Conservation (phyloP, 345 rosid species). For the Hypericum androsaemum region DNA sequence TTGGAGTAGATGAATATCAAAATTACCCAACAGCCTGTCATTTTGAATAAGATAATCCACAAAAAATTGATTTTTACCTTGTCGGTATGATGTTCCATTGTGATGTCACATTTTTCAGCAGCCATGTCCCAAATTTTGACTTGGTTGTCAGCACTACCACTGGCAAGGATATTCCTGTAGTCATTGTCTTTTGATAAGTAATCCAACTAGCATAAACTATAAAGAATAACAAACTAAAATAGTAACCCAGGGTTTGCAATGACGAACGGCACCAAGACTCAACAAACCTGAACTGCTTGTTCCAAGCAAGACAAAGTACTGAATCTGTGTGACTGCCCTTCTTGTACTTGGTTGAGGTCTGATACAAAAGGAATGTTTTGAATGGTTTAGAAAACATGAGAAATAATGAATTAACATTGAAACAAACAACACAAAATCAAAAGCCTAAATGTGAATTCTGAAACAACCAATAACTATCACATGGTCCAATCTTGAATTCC, state of each 20-base stretch:
- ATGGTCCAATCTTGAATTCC: no score
- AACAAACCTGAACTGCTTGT: constrained; percentile 73
- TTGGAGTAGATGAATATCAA: no score
- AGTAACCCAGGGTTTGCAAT: constrained; percentile 3
- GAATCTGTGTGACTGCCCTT: constrained; percentile 87
- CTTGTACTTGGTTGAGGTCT: constrained; percentile 48
- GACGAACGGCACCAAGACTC: neutral
- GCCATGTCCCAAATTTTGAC: constrained; percentile 88
- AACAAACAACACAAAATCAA: no score
- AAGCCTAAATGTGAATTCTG: no score
- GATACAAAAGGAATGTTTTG: constrained; percentile 1
- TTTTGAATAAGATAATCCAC: no score
- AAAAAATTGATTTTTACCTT: constrained; percentile 36
- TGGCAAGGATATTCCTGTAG: constrained; percentile 78
- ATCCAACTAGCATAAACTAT: neutral
- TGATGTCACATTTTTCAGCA: constrained; percentile 59
- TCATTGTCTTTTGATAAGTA: neutral
- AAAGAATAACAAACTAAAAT: neutral
- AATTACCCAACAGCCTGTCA: no score
- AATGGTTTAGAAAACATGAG: no score
- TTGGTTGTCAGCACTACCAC: constrained; percentile 75
- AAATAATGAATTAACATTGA: no score
- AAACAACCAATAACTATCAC: no score
- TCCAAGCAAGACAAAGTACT: constrained; percentile 97
- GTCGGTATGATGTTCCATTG: constrained; percentile 84